Conservation (phyloP, 2,329 filamentous ascomycete genomes). For the Aureobasidium pullulans region DNA sequence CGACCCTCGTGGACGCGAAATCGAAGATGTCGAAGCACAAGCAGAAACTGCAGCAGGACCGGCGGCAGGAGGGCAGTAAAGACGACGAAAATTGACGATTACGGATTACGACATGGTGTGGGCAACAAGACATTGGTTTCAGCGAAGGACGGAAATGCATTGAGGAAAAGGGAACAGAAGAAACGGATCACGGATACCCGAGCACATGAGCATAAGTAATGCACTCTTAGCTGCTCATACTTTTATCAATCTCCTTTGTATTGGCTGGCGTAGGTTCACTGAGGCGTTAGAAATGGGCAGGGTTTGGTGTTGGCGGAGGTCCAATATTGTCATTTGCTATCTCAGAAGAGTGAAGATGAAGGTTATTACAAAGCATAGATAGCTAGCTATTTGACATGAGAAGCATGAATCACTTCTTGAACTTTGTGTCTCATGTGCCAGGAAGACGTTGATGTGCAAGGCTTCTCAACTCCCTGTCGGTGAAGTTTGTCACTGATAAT, state of each 20-base stretch:
- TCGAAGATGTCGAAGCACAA: constrained; percentile 24
- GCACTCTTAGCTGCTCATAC: not conserved
- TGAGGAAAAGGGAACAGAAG: not conserved
- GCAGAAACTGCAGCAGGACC: not conserved
- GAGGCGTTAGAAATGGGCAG: not conserved
- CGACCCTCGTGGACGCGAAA: constrained; percentile 30
- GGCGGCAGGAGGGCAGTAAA: not conserved
- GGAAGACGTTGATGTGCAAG: too few species aligned
- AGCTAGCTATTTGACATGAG: not conserved
- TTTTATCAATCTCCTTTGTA: not conserved
- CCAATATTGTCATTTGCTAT: not conserved
- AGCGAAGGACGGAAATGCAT: not conserved
- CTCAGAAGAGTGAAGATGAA: not conserved
- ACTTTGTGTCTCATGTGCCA: too few species aligned
- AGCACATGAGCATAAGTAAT: constrained; percentile 1
- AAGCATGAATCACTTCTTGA: too few species aligned
- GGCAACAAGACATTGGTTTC: not conserved
- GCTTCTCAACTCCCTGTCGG: too few species aligned
- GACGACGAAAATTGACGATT: constrained; percentile 4
- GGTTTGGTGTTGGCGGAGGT: not conserved
- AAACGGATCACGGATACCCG: constrained; percentile 4
- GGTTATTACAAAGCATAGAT: not conserved
- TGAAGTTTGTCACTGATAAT: too few species aligned
- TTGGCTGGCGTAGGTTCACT: not conserved
- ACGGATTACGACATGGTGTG: constrained; percentile 4